Conservation (phyloP, 2,329 filamentous ascomycete genomes). For the Nigrospora oryzae region DNA sequence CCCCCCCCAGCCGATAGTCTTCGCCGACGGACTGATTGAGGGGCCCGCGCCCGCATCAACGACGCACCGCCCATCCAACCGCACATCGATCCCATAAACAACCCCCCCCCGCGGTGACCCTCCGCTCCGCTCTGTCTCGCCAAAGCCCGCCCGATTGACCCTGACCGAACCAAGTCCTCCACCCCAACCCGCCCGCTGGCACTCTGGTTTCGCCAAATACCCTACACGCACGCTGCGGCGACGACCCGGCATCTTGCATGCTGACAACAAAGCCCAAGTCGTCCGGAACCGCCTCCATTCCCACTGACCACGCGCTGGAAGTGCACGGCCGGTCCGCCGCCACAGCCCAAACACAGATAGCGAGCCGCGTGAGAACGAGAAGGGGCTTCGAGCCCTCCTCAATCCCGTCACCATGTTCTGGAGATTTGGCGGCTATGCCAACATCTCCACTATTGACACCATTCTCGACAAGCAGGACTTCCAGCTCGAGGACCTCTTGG, state of each 20-base stretch:
- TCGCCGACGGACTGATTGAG: too few species aligned
- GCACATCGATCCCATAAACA: too few species aligned
- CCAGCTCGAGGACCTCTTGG: conserved; percentile 88
- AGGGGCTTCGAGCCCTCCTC: conserved; percentile 1
- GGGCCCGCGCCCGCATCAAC: too few species aligned
- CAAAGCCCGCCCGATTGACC: too few species aligned
- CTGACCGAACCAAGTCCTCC: background rate
- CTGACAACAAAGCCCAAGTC: background rate
- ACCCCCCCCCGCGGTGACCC: background rate
- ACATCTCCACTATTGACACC: conserved; percentile 91
- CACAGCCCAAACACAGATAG: background rate
- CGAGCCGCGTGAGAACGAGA: too few species aligned
- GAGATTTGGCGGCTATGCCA: conserved; percentile 98
- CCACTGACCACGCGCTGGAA: background rate
- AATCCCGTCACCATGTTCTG: conserved; percentile 77
- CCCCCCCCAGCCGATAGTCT: too few species aligned
- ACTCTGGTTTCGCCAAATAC: too few species aligned
- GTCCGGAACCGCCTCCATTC: background rate
- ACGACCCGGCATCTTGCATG: conserved; percentile 1
- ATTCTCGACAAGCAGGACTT: conserved; percentile 96
- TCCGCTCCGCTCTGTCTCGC: background rate
- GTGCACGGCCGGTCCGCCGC: too few species aligned
- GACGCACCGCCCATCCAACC: too few species aligned
- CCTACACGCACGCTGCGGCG: background rate
- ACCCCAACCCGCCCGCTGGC: background rate